A percentile compares a stretch with the other conserved stretches of the same genome.
phyloP scores from a whole-genome alignment of 257 asterid species.

The Fraxinus pennsylvanica region DNA sequence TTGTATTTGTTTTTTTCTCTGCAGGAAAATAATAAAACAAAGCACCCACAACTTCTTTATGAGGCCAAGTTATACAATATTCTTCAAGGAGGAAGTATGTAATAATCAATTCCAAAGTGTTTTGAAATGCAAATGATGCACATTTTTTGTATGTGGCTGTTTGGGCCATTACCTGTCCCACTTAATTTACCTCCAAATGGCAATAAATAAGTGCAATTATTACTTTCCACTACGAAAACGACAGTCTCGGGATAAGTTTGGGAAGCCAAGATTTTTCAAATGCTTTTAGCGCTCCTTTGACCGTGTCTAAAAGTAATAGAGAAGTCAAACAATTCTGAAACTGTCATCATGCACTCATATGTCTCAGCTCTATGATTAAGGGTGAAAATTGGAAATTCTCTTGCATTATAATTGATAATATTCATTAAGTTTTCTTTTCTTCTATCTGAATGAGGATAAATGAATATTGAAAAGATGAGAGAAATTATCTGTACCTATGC shows the following conservation, averaged over 20 bases:
- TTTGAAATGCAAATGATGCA: constrained; percentile 24
- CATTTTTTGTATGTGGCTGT: constrained; percentile 19
- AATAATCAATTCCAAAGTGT: constrained; percentile 16
- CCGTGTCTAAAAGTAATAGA: not conserved
- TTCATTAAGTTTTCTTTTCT: not conserved
- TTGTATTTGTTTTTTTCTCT: constrained; percentile 21
- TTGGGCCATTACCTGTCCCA: not conserved
- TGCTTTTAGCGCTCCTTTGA: not conserved
- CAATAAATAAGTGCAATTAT: not conserved
- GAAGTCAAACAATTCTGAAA: not conserved
- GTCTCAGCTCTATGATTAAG: not conserved
- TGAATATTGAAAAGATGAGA: not conserved
- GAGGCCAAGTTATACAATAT: constrained; percentile 89
- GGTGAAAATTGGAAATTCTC: not conserved
- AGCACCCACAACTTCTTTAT: constrained; percentile 89
- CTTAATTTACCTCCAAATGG: not conserved
- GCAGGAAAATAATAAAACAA: constrained; percentile 92
- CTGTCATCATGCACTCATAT: not conserved
- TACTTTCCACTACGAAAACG: not conserved
- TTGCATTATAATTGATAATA: constrained; percentile 1
- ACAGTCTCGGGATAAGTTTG: not conserved
- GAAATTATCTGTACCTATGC: not conserved
- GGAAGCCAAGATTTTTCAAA: not conserved
- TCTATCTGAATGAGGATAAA: not conserved
- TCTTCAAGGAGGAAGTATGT: constrained; percentile 98